Evolutionary conservation across 1,284 basidiomycete genomes (phyloP).

Genomic region (Taiwanofungus camphoratus): DNA sequence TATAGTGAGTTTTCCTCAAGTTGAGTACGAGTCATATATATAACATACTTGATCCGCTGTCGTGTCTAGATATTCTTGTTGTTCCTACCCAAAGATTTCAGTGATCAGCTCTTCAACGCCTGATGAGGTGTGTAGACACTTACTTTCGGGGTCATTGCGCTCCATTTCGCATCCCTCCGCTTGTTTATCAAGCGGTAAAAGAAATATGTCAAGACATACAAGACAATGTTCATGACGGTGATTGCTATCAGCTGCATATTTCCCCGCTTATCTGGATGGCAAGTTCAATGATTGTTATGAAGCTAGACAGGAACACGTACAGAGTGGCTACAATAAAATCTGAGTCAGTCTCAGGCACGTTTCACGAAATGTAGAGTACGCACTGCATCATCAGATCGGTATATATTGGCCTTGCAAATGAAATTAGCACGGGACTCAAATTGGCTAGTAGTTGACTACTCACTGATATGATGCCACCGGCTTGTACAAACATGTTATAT

Average conservation of each 20-base stretch:
- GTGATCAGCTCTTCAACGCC: neutral
- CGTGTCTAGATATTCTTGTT: slow-evolving; percentile 47
- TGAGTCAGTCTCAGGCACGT: neutral
- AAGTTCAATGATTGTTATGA: neutral
- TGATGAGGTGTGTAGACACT: slow-evolving; percentile 6
- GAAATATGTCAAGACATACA: slow-evolving; percentile 46
- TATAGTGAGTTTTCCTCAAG: neutral
- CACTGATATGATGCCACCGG: slow-evolving; percentile 45
- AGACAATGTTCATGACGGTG: slow-evolving; percentile 32
- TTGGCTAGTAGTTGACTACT: slow-evolving; percentile 16
- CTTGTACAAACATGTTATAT: slow-evolving; percentile 64
- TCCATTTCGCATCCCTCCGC: slow-evolving; percentile 48
- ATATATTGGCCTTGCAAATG: slow-evolving; percentile 26
- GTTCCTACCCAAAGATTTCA: slow-evolving; percentile 35
- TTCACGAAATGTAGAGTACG: neutral
- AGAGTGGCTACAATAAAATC: slow-evolving; percentile 34
- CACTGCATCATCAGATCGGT: slow-evolving; percentile 29
- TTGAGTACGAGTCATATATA: neutral
- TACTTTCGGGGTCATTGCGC: slow-evolving; percentile 45
- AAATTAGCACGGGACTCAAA: neutral
- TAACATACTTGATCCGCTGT: slow-evolving; percentile 40
- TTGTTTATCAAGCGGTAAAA: slow-evolving; percentile 53
- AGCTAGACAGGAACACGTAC: slow-evolving; percentile 26
- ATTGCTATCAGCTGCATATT: slow-evolving; percentile 34
- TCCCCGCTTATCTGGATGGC: slow-evolving; percentile 33